Conservation (phyloP, 2,329 filamentous ascomycete genomes). For the Colletotrichum tropicale region DNA sequence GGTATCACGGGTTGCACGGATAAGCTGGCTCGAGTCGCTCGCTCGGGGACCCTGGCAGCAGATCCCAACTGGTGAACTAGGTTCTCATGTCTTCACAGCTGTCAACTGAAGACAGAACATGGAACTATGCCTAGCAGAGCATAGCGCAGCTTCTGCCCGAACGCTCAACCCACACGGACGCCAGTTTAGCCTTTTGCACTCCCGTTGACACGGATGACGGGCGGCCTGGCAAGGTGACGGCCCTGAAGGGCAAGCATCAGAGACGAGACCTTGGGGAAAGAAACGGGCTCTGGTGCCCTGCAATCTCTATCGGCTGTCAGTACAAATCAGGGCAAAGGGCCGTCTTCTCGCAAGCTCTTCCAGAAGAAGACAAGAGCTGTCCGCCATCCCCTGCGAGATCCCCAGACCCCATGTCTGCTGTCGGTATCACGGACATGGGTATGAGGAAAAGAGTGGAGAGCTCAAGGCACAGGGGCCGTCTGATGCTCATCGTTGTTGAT, state of each 20-base stretch:
- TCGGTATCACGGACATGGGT: constrained; percentile 4
- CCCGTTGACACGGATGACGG: constrained; percentile 11
- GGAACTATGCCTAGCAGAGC: constrained; percentile 16
- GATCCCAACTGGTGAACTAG: constrained; percentile 13
- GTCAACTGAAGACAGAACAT: not conserved
- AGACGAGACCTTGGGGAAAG: not conserved
- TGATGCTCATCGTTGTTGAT: not conserved
- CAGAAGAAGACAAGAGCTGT: constrained; percentile 13
- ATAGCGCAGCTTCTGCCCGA: not conserved
- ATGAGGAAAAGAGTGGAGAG: not conserved
- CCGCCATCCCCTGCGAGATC: constrained; percentile 11
- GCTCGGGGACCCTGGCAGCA: constrained; percentile 8
- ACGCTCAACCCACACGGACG: constrained; percentile 5
- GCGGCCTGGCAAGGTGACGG: not conserved
- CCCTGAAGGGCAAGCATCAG: not conserved
- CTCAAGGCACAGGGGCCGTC: not conserved
- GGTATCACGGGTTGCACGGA: not conserved
- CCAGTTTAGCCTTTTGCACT: constrained; percentile 15
- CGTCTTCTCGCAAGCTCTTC: constrained; percentile 24
- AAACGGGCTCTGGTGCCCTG: not conserved
- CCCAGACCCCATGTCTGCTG: constrained; percentile 3
- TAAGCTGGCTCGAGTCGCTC: not conserved
- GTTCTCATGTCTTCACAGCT: constrained; percentile 14
- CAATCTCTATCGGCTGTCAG: constrained; percentile 3
- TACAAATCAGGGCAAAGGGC: constrained; percentile 4